phyloP scores from a whole-genome alignment of 1,284 basidiomycete genomes.

The Boletellus deceptivus region DNA sequence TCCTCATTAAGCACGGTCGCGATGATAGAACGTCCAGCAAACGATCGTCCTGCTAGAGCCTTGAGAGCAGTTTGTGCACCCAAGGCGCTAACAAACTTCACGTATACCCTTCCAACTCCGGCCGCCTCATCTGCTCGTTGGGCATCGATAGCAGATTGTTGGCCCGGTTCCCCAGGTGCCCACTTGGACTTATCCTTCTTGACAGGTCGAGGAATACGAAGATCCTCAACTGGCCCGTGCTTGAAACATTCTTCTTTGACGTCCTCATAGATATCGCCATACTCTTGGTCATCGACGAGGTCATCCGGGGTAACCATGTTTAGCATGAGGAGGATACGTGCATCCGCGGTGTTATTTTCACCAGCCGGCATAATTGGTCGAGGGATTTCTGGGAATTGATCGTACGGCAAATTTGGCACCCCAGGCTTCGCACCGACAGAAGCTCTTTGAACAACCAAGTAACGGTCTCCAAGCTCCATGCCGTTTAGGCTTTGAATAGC shows the following conservation, averaged over 20 bases:
- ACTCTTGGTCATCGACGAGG: constrained; percentile 88
- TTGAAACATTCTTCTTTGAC: constrained; percentile 89
- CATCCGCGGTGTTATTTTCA: constrained; percentile 55
- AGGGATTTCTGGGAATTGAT: constrained; percentile 72
- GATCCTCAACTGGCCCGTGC: constrained; percentile 81
- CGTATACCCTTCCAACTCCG: constrained; percentile 93
- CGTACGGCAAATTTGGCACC: constrained; percentile 61
- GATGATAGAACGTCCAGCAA: constrained; percentile 88
- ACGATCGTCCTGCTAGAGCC: constrained; percentile 86
- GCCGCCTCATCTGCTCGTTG: constrained; percentile 77
- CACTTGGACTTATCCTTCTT: constrained; percentile 84
- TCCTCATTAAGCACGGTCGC: constrained; percentile 78
- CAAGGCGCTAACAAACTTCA: constrained; percentile 69
- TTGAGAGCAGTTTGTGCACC: constrained; percentile 74
- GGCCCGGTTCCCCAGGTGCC: constrained; percentile 61
- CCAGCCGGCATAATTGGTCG: constrained; percentile 83
- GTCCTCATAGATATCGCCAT: constrained; percentile 92
- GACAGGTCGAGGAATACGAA: constrained; percentile 85
- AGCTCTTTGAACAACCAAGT: constrained; percentile 93
- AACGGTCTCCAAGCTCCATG: constrained; percentile 97
- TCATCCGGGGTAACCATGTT: constrained; percentile 99
- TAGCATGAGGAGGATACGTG: constrained; percentile 91
- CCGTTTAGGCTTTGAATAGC: constrained; percentile 96
- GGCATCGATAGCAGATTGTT: constrained; percentile 63
- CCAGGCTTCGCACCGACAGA: constrained; percentile 87